These are phyloP conservation scores for Cyphellophora europaea DNA, from an alignment of 2,329 filamentous ascomycete genomes.

Conservation along the genomic window DNA sequence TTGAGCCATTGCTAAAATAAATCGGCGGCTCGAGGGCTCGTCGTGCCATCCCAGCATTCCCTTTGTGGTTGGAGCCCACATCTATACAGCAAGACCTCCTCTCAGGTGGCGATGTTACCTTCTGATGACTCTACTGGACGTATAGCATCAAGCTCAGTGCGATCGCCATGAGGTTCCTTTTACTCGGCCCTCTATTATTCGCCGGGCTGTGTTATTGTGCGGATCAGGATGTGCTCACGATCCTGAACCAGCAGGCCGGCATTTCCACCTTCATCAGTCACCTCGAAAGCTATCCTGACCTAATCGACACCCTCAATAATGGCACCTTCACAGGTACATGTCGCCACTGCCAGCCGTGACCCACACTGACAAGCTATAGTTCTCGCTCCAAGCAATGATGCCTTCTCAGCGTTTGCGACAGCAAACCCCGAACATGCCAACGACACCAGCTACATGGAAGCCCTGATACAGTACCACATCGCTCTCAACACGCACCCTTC, in stretches of 20 bases:
- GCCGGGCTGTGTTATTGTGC: too few species aligned
- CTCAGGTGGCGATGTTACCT: too few species aligned
- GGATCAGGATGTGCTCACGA: conserved; percentile 14
- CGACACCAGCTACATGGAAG: conserved; percentile 24
- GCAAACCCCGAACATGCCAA: conserved; percentile 7
- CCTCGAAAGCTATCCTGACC: conserved; percentile 8
- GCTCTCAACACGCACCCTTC: conserved; percentile 42
- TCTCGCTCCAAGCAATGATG: conserved; percentile 14
- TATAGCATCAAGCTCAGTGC: too few species aligned
- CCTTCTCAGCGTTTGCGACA: conserved; percentile 5
- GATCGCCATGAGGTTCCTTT: too few species aligned
- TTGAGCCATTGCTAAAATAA: too few species aligned
- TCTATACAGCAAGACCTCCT: too few species aligned
- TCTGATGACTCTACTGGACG: too few species aligned
- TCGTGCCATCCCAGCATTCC: too few species aligned
- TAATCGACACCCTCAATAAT: conserved; percentile 13
- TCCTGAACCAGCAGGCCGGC: conserved; percentile 12
- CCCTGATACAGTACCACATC: conserved; percentile 50
- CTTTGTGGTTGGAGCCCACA: too few species aligned
- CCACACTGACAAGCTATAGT: conserved; percentile 9
- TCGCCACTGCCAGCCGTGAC: too few species aligned
- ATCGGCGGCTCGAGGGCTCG: too few species aligned
- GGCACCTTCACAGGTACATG: conserved; percentile 14
- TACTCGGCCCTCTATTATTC: too few species aligned
- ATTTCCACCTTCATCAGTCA: conserved; percentile 12